phyloP scores from a whole-genome alignment of 2,329 filamentous ascomycete genomes.

The Periconia digitata region DNA sequence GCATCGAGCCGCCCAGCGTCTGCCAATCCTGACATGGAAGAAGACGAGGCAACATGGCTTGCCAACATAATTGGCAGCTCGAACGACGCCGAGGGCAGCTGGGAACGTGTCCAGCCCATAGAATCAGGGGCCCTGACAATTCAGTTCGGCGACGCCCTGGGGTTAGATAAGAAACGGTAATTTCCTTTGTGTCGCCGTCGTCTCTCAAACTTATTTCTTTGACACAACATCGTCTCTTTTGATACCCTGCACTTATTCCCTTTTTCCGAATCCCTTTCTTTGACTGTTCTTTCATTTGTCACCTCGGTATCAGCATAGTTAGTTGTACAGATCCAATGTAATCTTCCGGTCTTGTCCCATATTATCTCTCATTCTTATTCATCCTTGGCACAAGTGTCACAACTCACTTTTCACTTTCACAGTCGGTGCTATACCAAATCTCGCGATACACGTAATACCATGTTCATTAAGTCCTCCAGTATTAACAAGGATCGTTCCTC shows the following conservation, averaged over 20 bases:
- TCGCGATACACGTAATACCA: too few species aligned
- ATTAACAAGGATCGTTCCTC: too few species aligned
- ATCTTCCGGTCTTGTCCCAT: neutral
- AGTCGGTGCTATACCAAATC: too few species aligned
- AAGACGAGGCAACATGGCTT: constrained; percentile 42
- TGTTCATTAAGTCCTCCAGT: too few species aligned
- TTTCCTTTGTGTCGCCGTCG: constrained; percentile 6
- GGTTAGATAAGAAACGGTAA: constrained; percentile 18
- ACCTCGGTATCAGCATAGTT: neutral
- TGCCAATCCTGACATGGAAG: constrained; percentile 20
- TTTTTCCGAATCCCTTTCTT: constrained; percentile 9
- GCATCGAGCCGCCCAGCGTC: constrained; percentile 26
- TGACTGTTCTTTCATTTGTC: constrained; percentile 11
- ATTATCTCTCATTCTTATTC: neutral
- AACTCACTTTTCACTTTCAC: too few species aligned
- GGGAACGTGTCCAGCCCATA: constrained; percentile 33
- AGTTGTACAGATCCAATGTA: constrained; percentile 3
- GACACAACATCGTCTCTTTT: constrained; percentile 12
- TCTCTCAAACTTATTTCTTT: too few species aligned
- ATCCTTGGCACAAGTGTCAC: neutral
- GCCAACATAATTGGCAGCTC: constrained; percentile 30
- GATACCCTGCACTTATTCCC: constrained; percentile 31
- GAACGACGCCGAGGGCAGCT: constrained; percentile 27
- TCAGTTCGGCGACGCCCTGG: constrained; percentile 37
- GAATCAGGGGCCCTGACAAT: constrained; percentile 40